Evolutionary conservation across 2,329 filamentous ascomycete species (phyloP).

Genomic region (Phialemonium atrogriseum): DNA sequence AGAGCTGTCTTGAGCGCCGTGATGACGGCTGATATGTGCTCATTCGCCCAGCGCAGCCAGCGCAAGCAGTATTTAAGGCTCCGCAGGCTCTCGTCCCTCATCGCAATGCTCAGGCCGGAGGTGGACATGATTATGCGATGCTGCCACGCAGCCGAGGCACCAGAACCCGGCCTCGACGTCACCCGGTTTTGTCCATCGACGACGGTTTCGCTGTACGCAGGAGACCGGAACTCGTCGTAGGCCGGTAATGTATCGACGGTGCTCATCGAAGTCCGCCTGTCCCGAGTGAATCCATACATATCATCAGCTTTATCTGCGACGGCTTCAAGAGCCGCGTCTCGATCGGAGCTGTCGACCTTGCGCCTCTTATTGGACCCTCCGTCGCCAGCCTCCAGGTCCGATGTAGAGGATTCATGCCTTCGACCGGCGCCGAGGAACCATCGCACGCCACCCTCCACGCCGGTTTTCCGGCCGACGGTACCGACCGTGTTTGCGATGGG

Average conservation of each 20-base stretch:
- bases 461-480: constrained; percentile 73
- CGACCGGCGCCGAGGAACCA: constrained; percentile 66
- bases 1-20: constrained; percentile 65
- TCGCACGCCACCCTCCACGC: constrained; percentile 77
- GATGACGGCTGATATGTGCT: constrained; percentile 69
- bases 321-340: constrained; percentile 9
- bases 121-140: constrained; percentile 83
- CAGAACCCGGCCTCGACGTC: constrained; percentile 17
- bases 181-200: constrained; percentile 22
- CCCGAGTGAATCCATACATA: constrained; percentile 17
- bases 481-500: constrained; percentile 83
- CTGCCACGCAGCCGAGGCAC: constrained; percentile 51
- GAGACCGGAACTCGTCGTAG: constrained; percentile 72
- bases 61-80: constrained; percentile 78
- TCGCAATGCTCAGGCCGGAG: constrained; percentile 80
- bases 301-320: constrained; percentile 12
- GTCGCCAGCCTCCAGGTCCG: constrained; percentile 37
- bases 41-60: constrained; percentile 75
- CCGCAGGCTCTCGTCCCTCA: constrained; percentile 79
- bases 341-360: constrained; percentile 41
- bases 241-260: constrained; percentile 71
- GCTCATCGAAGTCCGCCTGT: constrained; percentile 55
- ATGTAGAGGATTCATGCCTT: constrained; percentile 37
- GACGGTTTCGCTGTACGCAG: constrained; percentile 59
- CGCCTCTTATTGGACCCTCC: constrained; percentile 48